phyloP scores from a whole-genome alignment of 2,329 filamentous ascomycete species.

The Trichoderma lentiforme region DNA sequence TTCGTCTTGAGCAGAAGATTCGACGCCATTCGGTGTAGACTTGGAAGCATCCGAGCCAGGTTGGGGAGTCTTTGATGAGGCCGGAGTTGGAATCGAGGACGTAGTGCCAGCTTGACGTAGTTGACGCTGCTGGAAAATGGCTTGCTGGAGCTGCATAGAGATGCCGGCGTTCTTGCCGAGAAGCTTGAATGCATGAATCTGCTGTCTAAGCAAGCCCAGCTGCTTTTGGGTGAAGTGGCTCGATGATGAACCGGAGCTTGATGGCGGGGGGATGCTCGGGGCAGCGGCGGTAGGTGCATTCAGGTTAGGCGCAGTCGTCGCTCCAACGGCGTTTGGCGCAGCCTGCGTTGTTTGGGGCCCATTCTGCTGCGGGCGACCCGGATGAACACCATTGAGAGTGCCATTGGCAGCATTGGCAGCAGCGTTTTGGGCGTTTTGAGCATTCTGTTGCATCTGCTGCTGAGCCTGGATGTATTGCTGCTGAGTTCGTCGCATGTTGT shows the following conservation, averaged over 20 bases:
- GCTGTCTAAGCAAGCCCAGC: slow-evolving; percentile 71
- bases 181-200: slow-evolving; percentile 89
- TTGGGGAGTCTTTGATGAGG: slow-evolving; percentile 31
- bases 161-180: slow-evolving; percentile 84
- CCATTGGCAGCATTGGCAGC: slow-evolving; percentile 51
- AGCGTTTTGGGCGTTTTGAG: slow-evolving; percentile 44
- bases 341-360: slow-evolving; percentile 32
- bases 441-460: slow-evolving; percentile 40
- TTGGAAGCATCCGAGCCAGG: slow-evolving; percentile 36
- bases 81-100: slow-evolving; percentile 41
- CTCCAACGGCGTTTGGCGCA: slow-evolving; percentile 33
- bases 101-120: slow-evolving; percentile 54
- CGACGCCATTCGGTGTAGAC: slow-evolving; percentile 36
- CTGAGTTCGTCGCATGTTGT: slow-evolving; percentile 50
- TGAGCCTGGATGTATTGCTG: slow-evolving; percentile 42
- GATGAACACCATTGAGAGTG: slow-evolving; percentile 48
- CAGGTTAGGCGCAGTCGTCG: slow-evolving; percentile 38
- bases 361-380: slow-evolving; percentile 39
- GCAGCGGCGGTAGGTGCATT: slow-evolving; percentile 32
- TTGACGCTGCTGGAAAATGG: slow-evolving; percentile 72
- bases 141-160: slow-evolving; percentile 73
- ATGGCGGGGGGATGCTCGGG: slow-evolving; percentile 32
- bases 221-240: slow-evolving; percentile 76
- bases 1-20: slow-evolving; percentile 33
- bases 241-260: slow-evolving; percentile 32